phyloP scores from a whole-genome alignment of 2,329 filamentous ascomycete species.

The Nigrospora sphaerica region DNA sequence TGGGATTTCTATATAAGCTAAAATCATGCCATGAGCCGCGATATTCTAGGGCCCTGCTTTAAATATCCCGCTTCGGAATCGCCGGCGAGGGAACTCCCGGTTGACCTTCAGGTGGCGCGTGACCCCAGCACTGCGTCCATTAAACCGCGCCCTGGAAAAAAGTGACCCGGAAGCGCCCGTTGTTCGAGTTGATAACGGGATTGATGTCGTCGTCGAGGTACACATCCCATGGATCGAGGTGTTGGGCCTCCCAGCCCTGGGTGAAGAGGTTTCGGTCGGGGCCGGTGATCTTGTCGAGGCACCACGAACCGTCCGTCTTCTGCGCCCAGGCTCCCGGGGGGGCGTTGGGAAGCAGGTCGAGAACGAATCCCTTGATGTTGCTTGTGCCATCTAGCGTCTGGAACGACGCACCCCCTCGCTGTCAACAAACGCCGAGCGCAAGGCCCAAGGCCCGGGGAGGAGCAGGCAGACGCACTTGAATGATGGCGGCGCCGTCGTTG shows the following conservation, averaged over 20 bases:
- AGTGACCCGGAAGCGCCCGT: conserved; percentile 12
- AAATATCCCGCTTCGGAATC: no score
- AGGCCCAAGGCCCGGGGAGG: neutral
- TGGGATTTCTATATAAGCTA: no score
- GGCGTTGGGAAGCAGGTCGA: conserved; percentile 9
- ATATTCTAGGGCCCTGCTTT: no score
- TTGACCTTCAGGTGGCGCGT: no score
- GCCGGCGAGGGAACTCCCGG: no score
- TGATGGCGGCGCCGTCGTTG: conserved; percentile 12
- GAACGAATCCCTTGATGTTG: conserved; percentile 9
- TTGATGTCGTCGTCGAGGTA: conserved; percentile 10
- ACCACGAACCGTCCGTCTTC: conserved; percentile 13
- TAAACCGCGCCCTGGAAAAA: conserved; percentile 12
- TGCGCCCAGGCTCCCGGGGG: conserved; percentile 8
- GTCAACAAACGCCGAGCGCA: no score
- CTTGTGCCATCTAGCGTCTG: conserved; percentile 8
- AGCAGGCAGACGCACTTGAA: neutral
- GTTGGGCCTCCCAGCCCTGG: conserved; percentile 9
- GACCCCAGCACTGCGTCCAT: neutral
- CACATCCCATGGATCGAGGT: conserved; percentile 9
- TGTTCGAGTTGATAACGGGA: conserved; percentile 13
- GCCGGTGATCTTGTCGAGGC: conserved; percentile 13
- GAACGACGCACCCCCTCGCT: neutral
- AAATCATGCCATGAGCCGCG: no score
- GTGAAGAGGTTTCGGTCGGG: conserved; percentile 8